Conservation (phyloP, 495 filamentous ascomycete genomes). For the Parachaetomium inaequale region DNA sequence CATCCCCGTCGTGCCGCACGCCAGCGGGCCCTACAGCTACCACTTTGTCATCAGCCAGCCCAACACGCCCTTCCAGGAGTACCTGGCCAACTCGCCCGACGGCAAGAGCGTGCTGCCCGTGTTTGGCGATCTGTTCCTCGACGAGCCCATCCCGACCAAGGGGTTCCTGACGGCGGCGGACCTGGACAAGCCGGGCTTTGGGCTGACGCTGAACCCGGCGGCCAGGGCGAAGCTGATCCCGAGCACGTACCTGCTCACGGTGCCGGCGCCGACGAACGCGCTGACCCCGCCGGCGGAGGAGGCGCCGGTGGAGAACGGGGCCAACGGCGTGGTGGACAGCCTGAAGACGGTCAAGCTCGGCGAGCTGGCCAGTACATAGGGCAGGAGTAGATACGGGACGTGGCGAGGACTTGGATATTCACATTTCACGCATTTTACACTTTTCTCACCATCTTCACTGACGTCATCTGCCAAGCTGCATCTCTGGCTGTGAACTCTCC, state of each 20-base stretch:
- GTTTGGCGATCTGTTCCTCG: conserved; percentile 84
- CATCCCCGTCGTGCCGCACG: conserved; percentile 90
- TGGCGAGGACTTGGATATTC: no score
- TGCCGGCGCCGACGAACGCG: conserved; percentile 62
- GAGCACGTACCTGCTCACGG: conserved; percentile 64
- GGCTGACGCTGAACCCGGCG: conserved; percentile 75
- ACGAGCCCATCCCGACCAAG: conserved; percentile 82
- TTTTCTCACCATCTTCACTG: not conserved
- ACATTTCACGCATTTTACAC: no score
- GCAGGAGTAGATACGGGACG: not conserved
- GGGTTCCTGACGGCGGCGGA: conserved; percentile 74
- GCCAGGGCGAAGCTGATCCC: conserved; percentile 69
- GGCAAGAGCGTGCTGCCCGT: conserved; percentile 84
- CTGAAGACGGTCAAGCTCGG: conserved; percentile 18
- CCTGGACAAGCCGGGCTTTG: conserved; percentile 87
- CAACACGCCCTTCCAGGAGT: conserved; percentile 92
- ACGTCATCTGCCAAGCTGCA: not conserved
- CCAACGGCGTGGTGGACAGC: conserved; percentile 19
- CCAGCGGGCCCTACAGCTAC: conserved; percentile 88
- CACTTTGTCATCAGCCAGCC: conserved; percentile 89
- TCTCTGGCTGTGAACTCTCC: not conserved
- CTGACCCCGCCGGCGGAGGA: conserved; percentile 43
- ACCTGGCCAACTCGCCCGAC: conserved; percentile 86
- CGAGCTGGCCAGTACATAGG: conserved; percentile 13
- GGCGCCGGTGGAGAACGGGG: conserved; percentile 6